These are phyloP conservation scores for Arabidopsis arenosa DNA, from an alignment of 345 rosid genomes.

Conservation along the genomic window DNA sequence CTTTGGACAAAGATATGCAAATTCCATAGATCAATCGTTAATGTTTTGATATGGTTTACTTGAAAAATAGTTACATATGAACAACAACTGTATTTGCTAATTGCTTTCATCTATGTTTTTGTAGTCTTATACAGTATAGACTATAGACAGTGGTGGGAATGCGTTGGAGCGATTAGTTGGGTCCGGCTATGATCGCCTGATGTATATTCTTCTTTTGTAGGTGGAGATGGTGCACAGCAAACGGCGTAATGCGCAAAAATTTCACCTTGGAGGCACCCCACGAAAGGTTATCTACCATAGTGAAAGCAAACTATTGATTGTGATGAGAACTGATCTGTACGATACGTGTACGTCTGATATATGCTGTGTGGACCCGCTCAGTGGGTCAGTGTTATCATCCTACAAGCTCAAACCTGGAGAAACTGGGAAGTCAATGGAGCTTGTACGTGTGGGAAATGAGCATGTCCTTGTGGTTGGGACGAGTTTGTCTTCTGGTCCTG, in stretches of 20 bases:
- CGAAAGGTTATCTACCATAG: slow-evolving; percentile 89
- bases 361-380: slow-evolving; percentile 85
- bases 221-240: slow-evolving; percentile 94
- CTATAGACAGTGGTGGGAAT: slow-evolving; percentile 11
- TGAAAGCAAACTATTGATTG: slow-evolving; percentile 83
- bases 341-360: slow-evolving; percentile 75
- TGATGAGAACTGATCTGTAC: slow-evolving; percentile 89
- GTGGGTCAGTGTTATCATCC: slow-evolving; percentile 75
- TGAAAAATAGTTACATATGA: slow-evolving; percentile 9
- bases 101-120: slow-evolving; percentile 24
- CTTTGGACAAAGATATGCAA: slow-evolving; percentile 19
- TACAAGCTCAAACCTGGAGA: slow-evolving; percentile 81
- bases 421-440: slow-evolving; percentile 92
- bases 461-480: slow-evolving; percentile 91
- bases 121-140: neutral
- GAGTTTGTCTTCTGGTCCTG: slow-evolving; percentile 87
- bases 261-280: slow-evolving; percentile 94
- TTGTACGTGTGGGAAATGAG: slow-evolving; percentile 82
- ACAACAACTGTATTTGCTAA: slow-evolving; percentile 16
- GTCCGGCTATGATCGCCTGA: slow-evolving; percentile 34
- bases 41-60: slow-evolving; percentile 3
- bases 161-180: slow-evolving; percentile 14
- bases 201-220: slow-evolving; percentile 51
- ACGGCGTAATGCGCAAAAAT: slow-evolving; percentile 91
- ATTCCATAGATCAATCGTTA: slow-evolving; percentile 10